Evolutionary conservation across 768 basidiomycete species (phyloP).

Genomic region (Glaciozyma antarctica): DNA sequence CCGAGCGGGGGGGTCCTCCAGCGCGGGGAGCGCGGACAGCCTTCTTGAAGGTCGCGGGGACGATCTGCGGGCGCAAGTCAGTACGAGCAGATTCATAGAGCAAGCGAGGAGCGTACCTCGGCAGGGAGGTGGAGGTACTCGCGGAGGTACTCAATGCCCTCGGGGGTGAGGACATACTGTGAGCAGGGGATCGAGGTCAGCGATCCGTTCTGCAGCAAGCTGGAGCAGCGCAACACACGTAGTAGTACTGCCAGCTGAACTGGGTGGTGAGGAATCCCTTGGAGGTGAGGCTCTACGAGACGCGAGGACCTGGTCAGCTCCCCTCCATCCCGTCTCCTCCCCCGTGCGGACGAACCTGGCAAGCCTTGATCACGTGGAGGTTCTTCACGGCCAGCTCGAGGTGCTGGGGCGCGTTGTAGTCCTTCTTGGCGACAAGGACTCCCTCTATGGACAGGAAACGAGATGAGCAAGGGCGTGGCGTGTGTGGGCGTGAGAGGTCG

Average conservation of each 20-base stretch:
- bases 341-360: slow-evolving; percentile 35
- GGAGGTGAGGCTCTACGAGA: slow-evolving; percentile 48
- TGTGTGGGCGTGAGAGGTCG: not conserved
- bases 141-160: slow-evolving; percentile 93
- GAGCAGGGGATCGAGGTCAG: not conserved
- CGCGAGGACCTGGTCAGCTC: slow-evolving; percentile 37
- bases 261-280: slow-evolving; percentile 92
- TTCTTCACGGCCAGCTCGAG: slow-evolving; percentile 67
- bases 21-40: slow-evolving; percentile 78
- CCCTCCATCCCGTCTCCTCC: too few species aligned
- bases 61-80: slow-evolving; percentile 57
- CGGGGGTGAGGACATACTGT: slow-evolving; percentile 80
- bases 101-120: slow-evolving; percentile 31
- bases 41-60: slow-evolving; percentile 96
- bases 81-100: not conserved
- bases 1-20: slow-evolving; percentile 59
- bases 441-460: slow-evolving; percentile 56
- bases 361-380: slow-evolving; percentile 62
- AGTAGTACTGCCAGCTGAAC: slow-evolving; percentile 99
- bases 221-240: slow-evolving; percentile 39
- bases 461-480: not conserved
- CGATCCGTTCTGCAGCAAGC: too few species aligned
- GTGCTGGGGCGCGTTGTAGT: slow-evolving; percentile 90
- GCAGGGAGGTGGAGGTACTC: slow-evolving; percentile 52
- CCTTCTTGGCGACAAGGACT: slow-evolving; percentile 97